Evolutionary conservation across 2,329 filamentous ascomycete species (phyloP).

Genomic region (Botryosphaeria dothidea): DNA sequence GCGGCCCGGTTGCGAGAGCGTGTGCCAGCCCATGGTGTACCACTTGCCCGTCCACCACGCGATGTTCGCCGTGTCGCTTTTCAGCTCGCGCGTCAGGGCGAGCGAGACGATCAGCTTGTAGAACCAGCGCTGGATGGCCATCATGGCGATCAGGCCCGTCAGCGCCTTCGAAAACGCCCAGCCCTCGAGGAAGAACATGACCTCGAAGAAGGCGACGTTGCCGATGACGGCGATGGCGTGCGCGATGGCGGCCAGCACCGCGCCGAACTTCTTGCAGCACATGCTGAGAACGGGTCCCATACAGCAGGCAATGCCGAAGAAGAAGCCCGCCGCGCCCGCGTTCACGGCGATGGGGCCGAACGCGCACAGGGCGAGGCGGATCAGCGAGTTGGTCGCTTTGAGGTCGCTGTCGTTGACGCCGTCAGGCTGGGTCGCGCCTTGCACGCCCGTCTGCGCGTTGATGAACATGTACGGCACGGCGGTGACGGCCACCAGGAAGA

Average conservation of each 20-base stretch:
- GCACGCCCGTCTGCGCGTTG: conserved; percentile 89
- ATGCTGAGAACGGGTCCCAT: conserved; percentile 95
- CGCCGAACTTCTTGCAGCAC: conserved; percentile 99
- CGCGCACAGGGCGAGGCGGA: conserved; percentile 79
- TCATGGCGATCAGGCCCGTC: conserved; percentile 85
- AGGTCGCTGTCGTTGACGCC: conserved; percentile 28
- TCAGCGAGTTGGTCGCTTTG: conserved; percentile 65
- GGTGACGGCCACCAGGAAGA: conserved; percentile 77
- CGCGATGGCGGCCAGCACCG: conserved; percentile 89
- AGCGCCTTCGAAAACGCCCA: conserved; percentile 83
- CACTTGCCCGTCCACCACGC: conserved; percentile 99
- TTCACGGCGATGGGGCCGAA: conserved; percentile 87
- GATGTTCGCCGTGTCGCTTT: conserved; percentile 92
- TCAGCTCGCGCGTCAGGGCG: conserved; percentile 90
- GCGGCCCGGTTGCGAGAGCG: conserved; percentile 89
- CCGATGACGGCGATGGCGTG: conserved; percentile 86
- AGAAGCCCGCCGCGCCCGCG: conserved; percentile 71
- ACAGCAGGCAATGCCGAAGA: conserved; percentile 96
- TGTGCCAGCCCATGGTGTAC: conserved; percentile 99
- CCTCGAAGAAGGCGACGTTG: conserved; percentile 86
- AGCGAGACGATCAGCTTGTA: conserved; percentile 91
- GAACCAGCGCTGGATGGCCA: conserved; percentile 87
- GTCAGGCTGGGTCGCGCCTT: conserved; percentile 39
- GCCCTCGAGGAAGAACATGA: conserved; percentile 91
- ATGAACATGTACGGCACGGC: conserved; percentile 91